Conservation (phyloP, 345 rosid genomes). For the Gossypium australe region DNA sequence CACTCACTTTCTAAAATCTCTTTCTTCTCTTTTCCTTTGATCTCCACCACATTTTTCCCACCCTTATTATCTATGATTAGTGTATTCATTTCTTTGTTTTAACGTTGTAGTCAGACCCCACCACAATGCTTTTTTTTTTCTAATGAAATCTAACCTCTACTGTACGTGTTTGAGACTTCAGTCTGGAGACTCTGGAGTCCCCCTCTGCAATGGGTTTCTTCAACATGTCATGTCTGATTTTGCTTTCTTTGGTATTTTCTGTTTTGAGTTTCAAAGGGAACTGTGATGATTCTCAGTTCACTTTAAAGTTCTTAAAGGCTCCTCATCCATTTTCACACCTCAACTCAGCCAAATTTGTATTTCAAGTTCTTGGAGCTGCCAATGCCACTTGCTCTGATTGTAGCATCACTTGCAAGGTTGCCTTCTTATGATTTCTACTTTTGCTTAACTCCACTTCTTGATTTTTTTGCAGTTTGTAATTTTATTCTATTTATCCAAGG, state of each 20-base stretch:
- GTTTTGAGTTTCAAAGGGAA: conserved; percentile 29
- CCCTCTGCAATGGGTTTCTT: conserved; percentile 36
- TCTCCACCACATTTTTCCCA: conserved; percentile 7
- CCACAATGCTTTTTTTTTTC: conserved; percentile 13
- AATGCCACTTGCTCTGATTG: conserved; percentile 52
- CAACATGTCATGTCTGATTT: conserved; percentile 31
- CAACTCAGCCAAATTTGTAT: conserved; percentile 60
- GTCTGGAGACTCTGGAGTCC: conserved; percentile 3
- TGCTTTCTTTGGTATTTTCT: conserved; percentile 35
- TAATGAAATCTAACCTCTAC: conserved; percentile 14
- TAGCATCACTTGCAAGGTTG: conserved; percentile 69
- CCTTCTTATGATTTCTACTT: neutral
- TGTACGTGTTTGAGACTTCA: conserved; percentile 4
- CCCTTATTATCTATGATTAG: conserved; percentile 7
- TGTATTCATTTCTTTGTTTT: conserved; percentile 5
- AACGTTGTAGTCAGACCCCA: conserved; percentile 2
- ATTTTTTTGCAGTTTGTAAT: neutral
- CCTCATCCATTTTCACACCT: conserved; percentile 56
- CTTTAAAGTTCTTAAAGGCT: conserved; percentile 60
- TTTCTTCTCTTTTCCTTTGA: neutral
- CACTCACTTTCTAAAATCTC: conserved; percentile 13
- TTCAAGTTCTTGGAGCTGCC: conserved; percentile 45
- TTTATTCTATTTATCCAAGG: no score
- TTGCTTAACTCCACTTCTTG: neutral
- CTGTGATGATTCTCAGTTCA: conserved; percentile 31